Percentiles rank a stretch among this genome's conserved stretches.
Evolutionary conservation across 352 stramenopile genomes (phyloP).

Genomic region (Peronospora destructor): DNA sequence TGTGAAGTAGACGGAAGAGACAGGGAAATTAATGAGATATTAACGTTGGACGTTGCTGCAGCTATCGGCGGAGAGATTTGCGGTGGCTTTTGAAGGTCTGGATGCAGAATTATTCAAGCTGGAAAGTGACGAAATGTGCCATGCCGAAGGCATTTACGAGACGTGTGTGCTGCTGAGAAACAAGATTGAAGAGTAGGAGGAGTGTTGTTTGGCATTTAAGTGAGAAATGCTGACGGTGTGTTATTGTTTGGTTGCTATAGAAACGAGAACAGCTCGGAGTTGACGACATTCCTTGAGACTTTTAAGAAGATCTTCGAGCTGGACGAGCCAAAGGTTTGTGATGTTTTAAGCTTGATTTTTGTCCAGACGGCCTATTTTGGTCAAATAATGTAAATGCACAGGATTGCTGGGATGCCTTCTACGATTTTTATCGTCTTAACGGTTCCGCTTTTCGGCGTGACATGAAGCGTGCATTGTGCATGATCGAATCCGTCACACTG

Average conservation of each 20-base stretch:
- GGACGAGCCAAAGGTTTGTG: constrained; percentile 52
- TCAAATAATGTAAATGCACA: constrained; percentile 6
- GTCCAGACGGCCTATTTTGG: background rate
- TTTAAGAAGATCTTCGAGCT: constrained; percentile 51
- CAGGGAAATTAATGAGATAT: background rate
- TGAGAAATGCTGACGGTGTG: background rate
- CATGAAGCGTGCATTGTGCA: constrained; percentile 49
- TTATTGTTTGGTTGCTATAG: constrained; percentile 6
- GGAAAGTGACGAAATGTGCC: constrained; percentile 59
- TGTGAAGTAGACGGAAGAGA: background rate
- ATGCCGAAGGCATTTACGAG: constrained; percentile 48
- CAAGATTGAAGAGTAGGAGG: constrained; percentile 39
- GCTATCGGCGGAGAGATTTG: constrained; percentile 61
- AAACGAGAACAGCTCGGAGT: constrained; percentile 16
- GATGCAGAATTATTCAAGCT: constrained; percentile 61
- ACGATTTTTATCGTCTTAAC: constrained; percentile 32
- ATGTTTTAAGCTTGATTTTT: background rate
- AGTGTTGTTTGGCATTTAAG: background rate
- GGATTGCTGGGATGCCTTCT: constrained; percentile 51
- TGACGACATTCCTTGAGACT: constrained; percentile 40
- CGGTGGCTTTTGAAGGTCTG: constrained; percentile 37
- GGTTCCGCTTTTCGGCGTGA: constrained; percentile 54
- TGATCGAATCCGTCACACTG: constrained; percentile 44
- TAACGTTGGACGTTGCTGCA: constrained; percentile 8
- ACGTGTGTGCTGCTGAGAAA: constrained; percentile 39